Percentiles rank a stretch among this genome's conserved stretches.
Evolutionary conservation across 2,329 filamentous ascomycete species (phyloP).

Genomic region (Xylariaceae sp.): DNA sequence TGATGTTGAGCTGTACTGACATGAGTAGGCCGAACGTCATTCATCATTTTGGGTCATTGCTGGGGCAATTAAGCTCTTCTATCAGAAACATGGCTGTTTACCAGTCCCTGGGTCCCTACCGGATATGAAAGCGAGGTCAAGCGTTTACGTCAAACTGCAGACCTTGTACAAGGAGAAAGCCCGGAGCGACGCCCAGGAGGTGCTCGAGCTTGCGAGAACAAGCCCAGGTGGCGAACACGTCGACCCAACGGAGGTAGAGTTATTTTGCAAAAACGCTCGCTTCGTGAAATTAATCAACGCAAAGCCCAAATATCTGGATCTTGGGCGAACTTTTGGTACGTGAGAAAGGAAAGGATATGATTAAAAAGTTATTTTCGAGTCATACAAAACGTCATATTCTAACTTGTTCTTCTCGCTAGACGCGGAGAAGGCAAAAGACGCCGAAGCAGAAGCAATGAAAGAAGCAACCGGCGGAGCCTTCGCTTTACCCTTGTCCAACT

Average conservation of each 20-base stretch:
- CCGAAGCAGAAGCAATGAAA: slow-evolving; percentile 44
- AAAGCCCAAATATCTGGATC: slow-evolving; percentile 39
- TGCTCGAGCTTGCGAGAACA: slow-evolving; percentile 60
- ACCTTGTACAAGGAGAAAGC: slow-evolving; percentile 91
- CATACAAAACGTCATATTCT: slow-evolving; percentile 25
- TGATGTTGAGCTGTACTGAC: slow-evolving; percentile 16
- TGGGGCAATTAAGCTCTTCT: slow-evolving; percentile 72
- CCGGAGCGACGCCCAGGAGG: slow-evolving; percentile 70
- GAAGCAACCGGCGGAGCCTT: slow-evolving; percentile 29
- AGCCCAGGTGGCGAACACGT: slow-evolving; percentile 49
- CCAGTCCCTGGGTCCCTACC: slow-evolving; percentile 84
- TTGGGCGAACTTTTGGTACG: slow-evolving; percentile 55
- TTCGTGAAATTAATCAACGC: slow-evolving; percentile 83
- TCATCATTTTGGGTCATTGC: slow-evolving; percentile 87
- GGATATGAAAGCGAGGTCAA: slow-evolving; percentile 95
- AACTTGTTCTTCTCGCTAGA: slow-evolving; percentile 38
- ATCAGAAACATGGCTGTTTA: slow-evolving; percentile 66
- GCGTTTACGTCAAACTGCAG: slow-evolving; percentile 84
- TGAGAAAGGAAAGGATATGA: slow-evolving; percentile 14
- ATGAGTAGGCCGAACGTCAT: slow-evolving; percentile 39
- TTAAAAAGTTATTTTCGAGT: no score
- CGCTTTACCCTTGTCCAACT: slow-evolving; percentile 52
- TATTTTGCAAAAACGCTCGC: slow-evolving; percentile 92
- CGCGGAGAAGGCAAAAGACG: slow-evolving; percentile 51
- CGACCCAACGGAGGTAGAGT: slow-evolving; percentile 71